A percentile compares a stretch with the other conserved stretches of the same genome.
phyloP scores from a whole-genome alignment of 306 rosid species.

The Nissolia schottii region DNA sequence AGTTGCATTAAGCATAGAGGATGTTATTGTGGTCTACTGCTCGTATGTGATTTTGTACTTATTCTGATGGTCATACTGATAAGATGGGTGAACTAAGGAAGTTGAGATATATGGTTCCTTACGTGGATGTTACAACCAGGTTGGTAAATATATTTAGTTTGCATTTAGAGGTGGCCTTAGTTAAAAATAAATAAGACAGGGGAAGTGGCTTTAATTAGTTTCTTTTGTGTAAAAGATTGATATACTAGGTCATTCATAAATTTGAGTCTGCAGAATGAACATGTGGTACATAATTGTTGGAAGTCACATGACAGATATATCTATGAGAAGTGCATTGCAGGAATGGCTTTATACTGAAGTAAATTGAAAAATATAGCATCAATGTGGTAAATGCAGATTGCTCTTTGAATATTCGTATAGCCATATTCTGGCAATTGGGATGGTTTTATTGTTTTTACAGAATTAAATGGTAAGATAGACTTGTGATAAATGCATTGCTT shows the following conservation, averaged over 20 bases:
- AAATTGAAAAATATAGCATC: background rate
- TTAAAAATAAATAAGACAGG: background rate
- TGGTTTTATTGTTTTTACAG: background rate
- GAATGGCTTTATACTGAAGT: background rate
- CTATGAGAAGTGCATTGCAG: background rate
- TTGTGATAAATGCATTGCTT: background rate
- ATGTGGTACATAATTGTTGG: background rate
- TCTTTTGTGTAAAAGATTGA: background rate
- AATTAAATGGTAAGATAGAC: background rate
- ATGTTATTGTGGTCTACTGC: background rate
- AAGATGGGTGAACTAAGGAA: background rate
- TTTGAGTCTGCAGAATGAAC: background rate
- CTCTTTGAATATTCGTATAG: background rate
- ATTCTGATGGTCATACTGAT: background rate
- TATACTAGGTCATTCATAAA: background rate
- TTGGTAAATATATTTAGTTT: background rate
- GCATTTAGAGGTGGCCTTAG: background rate
- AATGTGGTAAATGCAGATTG: background rate
- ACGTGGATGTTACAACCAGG: background rate
- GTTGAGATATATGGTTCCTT: background rate
- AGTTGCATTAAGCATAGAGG: background rate
- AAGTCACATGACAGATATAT: background rate
- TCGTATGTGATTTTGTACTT: background rate
- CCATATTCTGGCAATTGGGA: background rate
- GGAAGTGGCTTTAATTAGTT: background rate